Conservation (phyloP, 805 yeast species). For the Tetrapisispora iriomotensis region DNA sequence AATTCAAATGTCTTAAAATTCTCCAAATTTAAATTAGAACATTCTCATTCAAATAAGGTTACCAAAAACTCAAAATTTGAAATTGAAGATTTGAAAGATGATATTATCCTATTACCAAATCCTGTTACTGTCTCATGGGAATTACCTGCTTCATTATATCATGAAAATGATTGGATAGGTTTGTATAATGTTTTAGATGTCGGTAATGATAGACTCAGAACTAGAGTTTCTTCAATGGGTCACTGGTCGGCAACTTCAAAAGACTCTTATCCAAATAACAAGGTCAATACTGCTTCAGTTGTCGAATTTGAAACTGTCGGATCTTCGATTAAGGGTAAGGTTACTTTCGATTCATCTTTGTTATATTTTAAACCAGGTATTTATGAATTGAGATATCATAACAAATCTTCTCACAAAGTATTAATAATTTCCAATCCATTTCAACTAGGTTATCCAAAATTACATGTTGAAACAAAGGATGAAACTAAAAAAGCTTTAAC, state of each 20-base stretch:
- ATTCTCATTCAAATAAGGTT: slow-evolving; percentile 5
- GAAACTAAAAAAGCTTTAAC: slow-evolving; percentile 15
- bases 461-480: slow-evolving; percentile 25
- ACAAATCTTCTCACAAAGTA: slow-evolving; percentile 60
- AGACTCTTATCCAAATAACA: slow-evolving; percentile 25
- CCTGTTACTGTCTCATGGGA: slow-evolving; percentile 48
- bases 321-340: slow-evolving; percentile 32
- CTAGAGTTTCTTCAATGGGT: slow-evolving; percentile 52
- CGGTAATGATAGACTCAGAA: slow-evolving; percentile 42
- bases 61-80: slow-evolving; percentile 22
- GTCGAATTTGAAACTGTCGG: slow-evolving; percentile 8
- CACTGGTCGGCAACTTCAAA: slow-evolving; percentile 49
- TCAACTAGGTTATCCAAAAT: slow-evolving; percentile 39
- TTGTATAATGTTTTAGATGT: slow-evolving; percentile 56
- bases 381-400: slow-evolving; percentile 67
- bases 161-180: slow-evolving; percentile 65
- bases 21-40: not conserved
- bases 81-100: slow-evolving; percentile 22
- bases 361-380: slow-evolving; percentile 59
- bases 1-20: not conserved
- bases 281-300: slow-evolving; percentile 5
- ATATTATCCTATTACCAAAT: slow-evolving; percentile 28
- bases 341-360: slow-evolving; percentile 39
- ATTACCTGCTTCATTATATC: slow-evolving; percentile 37
- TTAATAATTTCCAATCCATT: slow-evolving; percentile 55